phyloP scores from a whole-genome alignment of 495 filamentous ascomycete genomes.

The Penicilliopsis zonata region DNA sequence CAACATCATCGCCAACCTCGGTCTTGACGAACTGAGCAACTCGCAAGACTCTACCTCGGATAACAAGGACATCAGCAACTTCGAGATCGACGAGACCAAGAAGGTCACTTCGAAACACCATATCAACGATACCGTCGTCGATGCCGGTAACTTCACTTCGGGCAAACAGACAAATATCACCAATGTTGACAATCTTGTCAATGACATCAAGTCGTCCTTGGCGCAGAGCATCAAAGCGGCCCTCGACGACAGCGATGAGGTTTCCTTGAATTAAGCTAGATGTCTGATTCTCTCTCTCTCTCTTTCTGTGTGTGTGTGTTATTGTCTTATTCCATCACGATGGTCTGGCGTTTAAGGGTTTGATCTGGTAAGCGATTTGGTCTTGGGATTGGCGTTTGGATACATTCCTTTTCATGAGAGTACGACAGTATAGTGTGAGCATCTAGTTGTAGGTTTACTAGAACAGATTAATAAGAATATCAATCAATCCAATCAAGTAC shows the following conservation, averaged over 20 bases:
- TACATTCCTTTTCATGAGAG: no score
- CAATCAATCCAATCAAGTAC: no score
- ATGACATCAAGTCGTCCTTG: conserved; percentile 9
- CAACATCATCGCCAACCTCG: conserved; percentile 11
- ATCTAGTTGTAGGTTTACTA: no score
- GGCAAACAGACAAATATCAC: conserved; percentile 6
- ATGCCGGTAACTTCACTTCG: background rate
- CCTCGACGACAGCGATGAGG: conserved; percentile 25
- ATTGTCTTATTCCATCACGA: background rate
- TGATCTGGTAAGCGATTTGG: background rate
- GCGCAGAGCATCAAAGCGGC: conserved; percentile 10
- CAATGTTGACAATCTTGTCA: conserved; percentile 7
- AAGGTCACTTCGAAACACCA: conserved; percentile 3
- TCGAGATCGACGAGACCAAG: conserved; percentile 1
- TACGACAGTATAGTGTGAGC: no score
- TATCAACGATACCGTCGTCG: conserved; percentile 1
- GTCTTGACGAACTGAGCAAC: conserved; percentile 4
- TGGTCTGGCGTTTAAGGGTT: background rate
- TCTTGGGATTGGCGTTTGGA: no score
- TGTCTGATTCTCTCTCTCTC: background rate
- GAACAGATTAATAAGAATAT: no score
- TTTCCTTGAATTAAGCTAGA: conserved; percentile 6
- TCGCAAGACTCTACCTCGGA: background rate
- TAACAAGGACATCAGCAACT: background rate
- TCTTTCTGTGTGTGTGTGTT: background rate